Conservation (phyloP, 352 stramenopile species). For the Phytophthora tubulina region DNA sequence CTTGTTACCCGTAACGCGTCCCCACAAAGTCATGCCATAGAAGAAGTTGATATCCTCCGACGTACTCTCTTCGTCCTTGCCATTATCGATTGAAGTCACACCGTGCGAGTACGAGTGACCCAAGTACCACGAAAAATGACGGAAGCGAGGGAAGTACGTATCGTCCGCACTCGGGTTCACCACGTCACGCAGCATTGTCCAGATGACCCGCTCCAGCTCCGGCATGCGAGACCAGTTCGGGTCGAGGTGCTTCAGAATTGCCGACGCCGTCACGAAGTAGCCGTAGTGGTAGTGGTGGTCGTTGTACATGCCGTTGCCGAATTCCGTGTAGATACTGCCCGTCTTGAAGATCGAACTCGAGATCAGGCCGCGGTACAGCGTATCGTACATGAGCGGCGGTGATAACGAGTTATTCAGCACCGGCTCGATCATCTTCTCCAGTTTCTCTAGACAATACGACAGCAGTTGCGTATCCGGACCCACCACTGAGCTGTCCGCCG, state of each 20-base stretch:
- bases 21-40: conserved; percentile 86
- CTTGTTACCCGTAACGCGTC: conserved; percentile 61
- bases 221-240: conserved; percentile 64
- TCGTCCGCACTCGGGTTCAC: conserved; percentile 67
- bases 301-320: conserved; percentile 85
- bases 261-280: conserved; percentile 73
- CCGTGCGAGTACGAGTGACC: conserved; percentile 82
- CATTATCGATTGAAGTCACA: conserved; percentile 62
- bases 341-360: conserved; percentile 58
- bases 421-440: conserved; percentile 62
- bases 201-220: conserved; percentile 69
- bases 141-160: conserved; percentile 69
- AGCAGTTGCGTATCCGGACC: conserved; percentile 59
- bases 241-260: conserved; percentile 72
- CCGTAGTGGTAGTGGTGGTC: conserved; percentile 89
- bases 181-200: conserved; percentile 77
- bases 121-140: conserved; percentile 83
- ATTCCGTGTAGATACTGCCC: conserved; percentile 65
- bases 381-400: conserved; percentile 72
- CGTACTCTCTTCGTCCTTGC: conserved; percentile 81
- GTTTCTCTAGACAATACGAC: conserved; percentile 60
- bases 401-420: conserved; percentile 68
- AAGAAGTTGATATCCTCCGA: conserved; percentile 87
- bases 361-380: conserved; percentile 67
- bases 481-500: conserved; percentile 56